Percentiles rank a stretch among this genome's conserved stretches.
These are phyloP conservation scores for Aspergillus terreus DNA, from an alignment of 2,329 filamentous ascomycete species.

Conservation along the genomic window DNA sequence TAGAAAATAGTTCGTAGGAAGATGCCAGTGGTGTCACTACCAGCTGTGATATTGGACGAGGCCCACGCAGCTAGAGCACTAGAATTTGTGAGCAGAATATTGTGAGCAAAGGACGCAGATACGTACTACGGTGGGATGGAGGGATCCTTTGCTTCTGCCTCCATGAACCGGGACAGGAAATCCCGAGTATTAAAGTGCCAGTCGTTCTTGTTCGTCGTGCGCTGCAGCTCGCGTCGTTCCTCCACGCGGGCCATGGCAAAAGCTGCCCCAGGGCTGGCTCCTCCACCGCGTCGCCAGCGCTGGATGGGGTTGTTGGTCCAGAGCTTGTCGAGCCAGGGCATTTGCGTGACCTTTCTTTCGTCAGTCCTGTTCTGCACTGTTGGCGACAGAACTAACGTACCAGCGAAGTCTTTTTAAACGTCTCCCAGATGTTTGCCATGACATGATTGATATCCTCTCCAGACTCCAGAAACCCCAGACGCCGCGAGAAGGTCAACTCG, in stretches of 20 bases:
- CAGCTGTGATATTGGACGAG: slow-evolving; percentile 30
- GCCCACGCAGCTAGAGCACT: slow-evolving; percentile 23
- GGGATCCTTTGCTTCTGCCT: not conserved
- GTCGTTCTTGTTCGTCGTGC: too few relatives aligned
- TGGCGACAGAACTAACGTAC: not conserved
- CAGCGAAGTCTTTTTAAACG: too few relatives aligned
- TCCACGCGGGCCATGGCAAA: too few relatives aligned
- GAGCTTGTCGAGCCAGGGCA: slow-evolving; percentile 19
- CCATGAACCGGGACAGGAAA: too few relatives aligned
- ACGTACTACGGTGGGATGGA: not conserved
- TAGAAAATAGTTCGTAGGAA: slow-evolving; percentile 26
- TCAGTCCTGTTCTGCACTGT: not conserved
- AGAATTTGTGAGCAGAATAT: too few relatives aligned
- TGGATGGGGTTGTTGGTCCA: slow-evolving; percentile 4
- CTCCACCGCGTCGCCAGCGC: not conserved
- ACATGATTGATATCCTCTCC: not conserved
- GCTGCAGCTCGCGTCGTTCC: too few relatives aligned
- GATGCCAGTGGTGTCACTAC: slow-evolving; percentile 27
- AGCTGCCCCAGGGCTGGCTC: slow-evolving; percentile 9
- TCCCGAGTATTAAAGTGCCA: too few relatives aligned
- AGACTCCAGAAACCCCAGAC: not conserved
- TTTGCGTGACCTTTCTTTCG: slow-evolving; percentile 21
- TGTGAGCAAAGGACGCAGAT: not conserved
- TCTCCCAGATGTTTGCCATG: not conserved
- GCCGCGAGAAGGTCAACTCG: not conserved